Evolutionary conservation across 2,329 filamentous ascomycete genomes (phyloP), one percentile per base, ranked within the genome.

Genomic region (Neopestalotiopsis sp.): DNA sequence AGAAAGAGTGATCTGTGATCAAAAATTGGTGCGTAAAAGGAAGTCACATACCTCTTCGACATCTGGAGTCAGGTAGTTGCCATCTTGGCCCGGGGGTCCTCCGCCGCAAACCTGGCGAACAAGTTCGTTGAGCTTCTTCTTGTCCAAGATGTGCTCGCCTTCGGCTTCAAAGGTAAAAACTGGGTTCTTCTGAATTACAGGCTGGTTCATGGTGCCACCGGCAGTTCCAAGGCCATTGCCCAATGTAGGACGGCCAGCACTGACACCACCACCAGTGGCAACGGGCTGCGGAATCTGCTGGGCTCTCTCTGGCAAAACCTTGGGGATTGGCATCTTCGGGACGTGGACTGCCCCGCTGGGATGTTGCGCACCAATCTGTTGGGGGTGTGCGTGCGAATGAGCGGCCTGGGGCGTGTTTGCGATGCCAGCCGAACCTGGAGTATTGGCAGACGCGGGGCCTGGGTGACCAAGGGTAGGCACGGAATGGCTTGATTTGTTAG

Each of bases 101-200:
- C 92, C 92, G 67, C 95, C 95, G 45, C 94, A 97, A 69, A 98
- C 94, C 81, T 98, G 95, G 65, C 95, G 90, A 9, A 98, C 95
- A 49, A 99, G 87, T 78, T 98, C 95, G 77, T 99, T 95, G 56
- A 99, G 87, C 83, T 97, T 98, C 84, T 97, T 97, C 88, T 98
- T 98, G 83, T 92, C 97, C n/a, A 99, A 85, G 1, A 99, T 92
- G 58, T 95, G 91, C 75, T 98, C 94, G 32, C 94, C 94, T 77
- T 97, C 95, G 38, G 94, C 93, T 78, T 98, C 95, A 69, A 98
- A 90, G 68, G 94, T 93, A 79, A 94, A 97, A 0, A 91, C 90
- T 0, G 94, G 94, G 59, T 94, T 89, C 77, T 94, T 95, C 67
- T 91, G 85, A 70, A 98, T 88, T 2, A 94, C 93, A 0, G 96